Percentiles rank a stretch among this genome's conserved stretches.
phyloP scores from a whole-genome alignment of 148 eudicot species.

The Amaranthus cruentus region DNA sequence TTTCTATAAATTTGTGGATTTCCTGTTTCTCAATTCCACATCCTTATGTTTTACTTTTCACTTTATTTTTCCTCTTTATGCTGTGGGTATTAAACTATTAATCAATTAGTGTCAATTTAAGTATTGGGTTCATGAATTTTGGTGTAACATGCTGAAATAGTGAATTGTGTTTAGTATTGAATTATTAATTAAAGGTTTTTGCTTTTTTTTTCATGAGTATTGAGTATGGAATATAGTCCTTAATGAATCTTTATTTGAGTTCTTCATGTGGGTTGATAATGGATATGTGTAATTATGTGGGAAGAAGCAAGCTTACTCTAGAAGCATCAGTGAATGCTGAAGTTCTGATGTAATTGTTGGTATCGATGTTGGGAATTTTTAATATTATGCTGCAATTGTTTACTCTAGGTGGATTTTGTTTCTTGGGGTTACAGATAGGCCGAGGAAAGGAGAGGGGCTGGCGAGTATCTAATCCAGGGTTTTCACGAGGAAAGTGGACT shows the following conservation, averaged over 20 bases:
- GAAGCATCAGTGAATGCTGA: not conserved
- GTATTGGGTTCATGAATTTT: not conserved
- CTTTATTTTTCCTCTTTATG: not conserved
- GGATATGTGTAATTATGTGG: not conserved
- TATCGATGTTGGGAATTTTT: not conserved
- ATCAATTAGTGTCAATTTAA: constrained; percentile 1
- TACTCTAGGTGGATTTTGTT: not conserved
- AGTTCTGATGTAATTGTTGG: not conserved
- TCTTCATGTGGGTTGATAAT: constrained; percentile 2
- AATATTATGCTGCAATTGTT: not conserved
- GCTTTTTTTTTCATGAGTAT: not conserved
- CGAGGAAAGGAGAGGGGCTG: no score
- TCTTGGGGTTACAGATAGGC: not conserved
- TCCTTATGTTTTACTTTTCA: not conserved
- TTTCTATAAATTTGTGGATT: not conserved
- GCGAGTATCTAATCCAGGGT: no score
- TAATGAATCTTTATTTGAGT: not conserved
- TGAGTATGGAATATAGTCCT: not conserved
- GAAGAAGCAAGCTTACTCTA: not conserved
- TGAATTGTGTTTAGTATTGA: no score
- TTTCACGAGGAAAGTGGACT: no score
- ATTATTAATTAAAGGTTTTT: no score
- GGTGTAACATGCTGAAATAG: not conserved
- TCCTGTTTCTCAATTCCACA: not conserved
- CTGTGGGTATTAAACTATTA: not conserved